Evolutionary conservation across 768 basidiomycete genomes (phyloP), one percentile per base, ranked within the genome.

Genomic region (Kondoa subrosea): DNA sequence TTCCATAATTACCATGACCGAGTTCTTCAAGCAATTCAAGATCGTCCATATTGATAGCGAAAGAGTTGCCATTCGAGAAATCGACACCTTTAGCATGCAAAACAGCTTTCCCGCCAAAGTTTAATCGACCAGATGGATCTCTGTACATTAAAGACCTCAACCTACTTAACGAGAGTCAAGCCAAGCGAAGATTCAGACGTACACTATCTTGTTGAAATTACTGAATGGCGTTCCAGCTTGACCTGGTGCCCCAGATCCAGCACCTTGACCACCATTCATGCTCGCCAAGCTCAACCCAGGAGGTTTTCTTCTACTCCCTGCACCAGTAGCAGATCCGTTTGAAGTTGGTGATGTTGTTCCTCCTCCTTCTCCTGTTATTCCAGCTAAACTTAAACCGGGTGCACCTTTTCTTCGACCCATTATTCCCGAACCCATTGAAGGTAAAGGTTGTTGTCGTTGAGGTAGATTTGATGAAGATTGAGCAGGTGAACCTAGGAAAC

Each of bases 1-100:
- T 93, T 57, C 95, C 95, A 74, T 97, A 97, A 77, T 95, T 95
- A 34, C 95, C 95, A 74, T 85, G 86, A 34, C 95, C 95, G 65
- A 97, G 83, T 77, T 97, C 95, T 74, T 96, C 91, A 69, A 87
- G 82, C 67, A 97, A 82, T 68, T 88, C 82, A 67, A 99, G 83
- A 76, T 97, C 87, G 68, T 84, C 83, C 93, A 75, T 75, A 78
- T 90, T 93, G 79, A 99, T 95, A 66, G 85, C 81, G 77, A 89
- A 95, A 8, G 87, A 89, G 57, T 87, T 83, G 57, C 95, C 95
- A 71, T 85, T 90, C 31, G 85, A 86, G 77, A 99, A 99, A 72
- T 87, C 84, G 50, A 87, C 86, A 66, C 95, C 95, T 27, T 85
- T 80, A 0, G 91, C 87, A 74, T 93, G 89, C 14, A 99, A 78